A percentile compares a stretch with the other conserved stretches of the same genome.
Evolutionary conservation across 2,329 filamentous ascomycete species (phyloP).

Genomic region (Acephala macrosclerotiorum): DNA sequence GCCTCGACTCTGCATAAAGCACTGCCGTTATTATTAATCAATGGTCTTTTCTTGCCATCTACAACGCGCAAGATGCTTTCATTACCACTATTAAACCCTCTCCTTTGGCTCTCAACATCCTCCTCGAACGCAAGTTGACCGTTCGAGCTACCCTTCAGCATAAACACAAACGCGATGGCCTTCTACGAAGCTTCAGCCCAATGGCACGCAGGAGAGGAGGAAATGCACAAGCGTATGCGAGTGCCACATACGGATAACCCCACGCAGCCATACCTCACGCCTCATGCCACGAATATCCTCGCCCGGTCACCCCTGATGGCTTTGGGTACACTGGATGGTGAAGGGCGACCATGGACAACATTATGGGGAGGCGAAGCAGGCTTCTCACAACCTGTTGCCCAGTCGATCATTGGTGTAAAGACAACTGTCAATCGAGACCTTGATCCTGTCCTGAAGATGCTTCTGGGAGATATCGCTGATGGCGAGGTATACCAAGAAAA

Average conservation of each 20-base stretch:
- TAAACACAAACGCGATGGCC: conserved; percentile 27
- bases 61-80: neutral
- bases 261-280: conserved; percentile 67
- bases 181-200: conserved; percentile 50
- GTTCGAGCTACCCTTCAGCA: neutral
- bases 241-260: conserved; percentile 70
- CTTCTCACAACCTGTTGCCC: conserved; percentile 69
- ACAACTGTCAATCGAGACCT: conserved; percentile 64
- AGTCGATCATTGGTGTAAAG: conserved; percentile 68
- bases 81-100: neutral
- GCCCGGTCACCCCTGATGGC: conserved; percentile 72
- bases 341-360: conserved; percentile 76
- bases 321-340: conserved; percentile 72
- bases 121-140: conserved; percentile 6
- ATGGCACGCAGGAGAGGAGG: conserved; percentile 72
- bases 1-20: neutral
- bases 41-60: neutral
- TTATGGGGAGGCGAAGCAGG: conserved; percentile 78
- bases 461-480: conserved; percentile 61
- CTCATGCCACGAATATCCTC: conserved; percentile 66
- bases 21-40: neutral
- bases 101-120: neutral
- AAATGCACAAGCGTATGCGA: conserved; percentile 68
- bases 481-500: conserved; percentile 47
- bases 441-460: conserved; percentile 74